Conservation (phyloP, 768 basidiomycete species). For the Panaeolus cyanescens region DNA sequence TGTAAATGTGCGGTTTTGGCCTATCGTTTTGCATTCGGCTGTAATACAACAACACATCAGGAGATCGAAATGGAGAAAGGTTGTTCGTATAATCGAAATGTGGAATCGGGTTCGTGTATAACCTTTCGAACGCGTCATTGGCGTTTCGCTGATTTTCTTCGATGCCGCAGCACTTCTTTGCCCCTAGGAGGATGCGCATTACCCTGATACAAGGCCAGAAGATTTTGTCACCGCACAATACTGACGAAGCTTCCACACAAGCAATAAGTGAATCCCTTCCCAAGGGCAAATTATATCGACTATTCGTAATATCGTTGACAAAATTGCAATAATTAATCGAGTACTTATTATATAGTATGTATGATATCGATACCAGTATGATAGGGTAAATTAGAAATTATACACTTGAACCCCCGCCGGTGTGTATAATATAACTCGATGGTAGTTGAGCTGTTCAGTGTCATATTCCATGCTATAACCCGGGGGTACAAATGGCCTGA, state of each 20-base stretch:
- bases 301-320: not conserved
- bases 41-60: not conserved
- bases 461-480: not conserved
- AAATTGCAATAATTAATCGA: not conserved
- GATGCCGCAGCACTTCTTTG: not conserved
- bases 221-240: not conserved
- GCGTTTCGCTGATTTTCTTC: not conserved
- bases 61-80: not conserved
- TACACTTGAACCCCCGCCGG: not conserved
- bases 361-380: too few species aligned
- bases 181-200: not conserved
- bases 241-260: not conserved
- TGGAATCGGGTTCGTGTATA: not conserved
- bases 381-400: not conserved
- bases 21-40: too few species aligned
- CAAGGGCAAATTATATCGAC: not conserved
- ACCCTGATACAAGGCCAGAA: not conserved
- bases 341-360: not conserved
- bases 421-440: not conserved
- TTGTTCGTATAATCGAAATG: not conserved
- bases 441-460: not conserved
- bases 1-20: too few species aligned
- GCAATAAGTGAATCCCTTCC: not conserved
- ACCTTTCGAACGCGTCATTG: not conserved
- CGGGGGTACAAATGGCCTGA: not conserved